Base-by-base conservation (phyloP, 2,329 filamentous ascomycete genomes). In the Apiospora arundinis region DNA sequence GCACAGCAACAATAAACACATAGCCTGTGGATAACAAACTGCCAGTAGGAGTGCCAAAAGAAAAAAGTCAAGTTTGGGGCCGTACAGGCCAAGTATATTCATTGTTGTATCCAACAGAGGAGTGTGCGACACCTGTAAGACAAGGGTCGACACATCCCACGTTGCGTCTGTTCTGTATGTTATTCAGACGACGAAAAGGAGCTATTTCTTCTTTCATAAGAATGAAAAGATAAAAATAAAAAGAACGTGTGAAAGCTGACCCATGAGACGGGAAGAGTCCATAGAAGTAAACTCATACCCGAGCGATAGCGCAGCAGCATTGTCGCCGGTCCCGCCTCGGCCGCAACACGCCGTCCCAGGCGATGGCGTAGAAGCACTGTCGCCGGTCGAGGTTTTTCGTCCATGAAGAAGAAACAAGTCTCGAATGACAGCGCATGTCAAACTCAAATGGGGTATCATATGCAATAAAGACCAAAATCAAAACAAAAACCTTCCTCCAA, bases 401-500 rank as follows among this genome's bases (percentile, higher is more conserved):
- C 40, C 74, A 73, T 75, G 63, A 77, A 32, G 32, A 71, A 72
- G 72, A 73, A 32, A 74, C 52, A 74, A 73, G 42, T 72, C 78
- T 81, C 81, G 81, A 82, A 81, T 80, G 83, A 86, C 83, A 85
- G 84, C 85, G 83, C 85, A 87, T 86, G 42, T 78, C 79, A 85
- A 85, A 87, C 83, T 85, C 83, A 80, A 76, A 84, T 86, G 84
- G 85, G 86, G 85, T 87, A 87, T 87, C 85, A 85, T 85, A 81
- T 79, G 79, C 80, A 16, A 18, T 8, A 48, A 42, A 75, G 69
- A 76, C 75, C 69, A 77, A 77, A 70, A 44, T 40, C 68, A 71
- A 73, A 68, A 69, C 6, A 18, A 28, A 56, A 56, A 44, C 49
- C 12, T 56, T 25, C 14, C 49, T 32, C 25, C 49, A 32, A 56